phyloP scores from a whole-genome alignment of 2,329 filamentous ascomycete species.

The Coniochaeta hoffmannii region DNA sequence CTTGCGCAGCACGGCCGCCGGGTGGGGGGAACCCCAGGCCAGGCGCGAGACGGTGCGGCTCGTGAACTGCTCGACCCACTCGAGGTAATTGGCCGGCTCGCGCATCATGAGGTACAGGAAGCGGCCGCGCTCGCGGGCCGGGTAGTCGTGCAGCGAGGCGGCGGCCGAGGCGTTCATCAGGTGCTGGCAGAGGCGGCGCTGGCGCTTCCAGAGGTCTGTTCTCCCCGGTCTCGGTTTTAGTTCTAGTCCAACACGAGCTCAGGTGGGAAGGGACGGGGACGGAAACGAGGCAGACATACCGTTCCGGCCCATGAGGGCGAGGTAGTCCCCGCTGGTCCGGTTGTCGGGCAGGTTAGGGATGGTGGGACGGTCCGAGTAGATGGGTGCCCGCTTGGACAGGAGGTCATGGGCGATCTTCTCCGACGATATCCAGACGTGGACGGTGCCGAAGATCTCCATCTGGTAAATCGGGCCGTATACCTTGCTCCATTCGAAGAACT shows the following conservation, averaged over 20 bases:
- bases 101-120: conserved; percentile 33
- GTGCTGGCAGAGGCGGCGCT: conserved; percentile 35
- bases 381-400: conserved; percentile 29
- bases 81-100: conserved; percentile 32
- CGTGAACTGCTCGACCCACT: conserved; percentile 40
- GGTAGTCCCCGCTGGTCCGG: conserved; percentile 37
- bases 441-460: conserved; percentile 35
- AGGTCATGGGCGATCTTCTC: conserved; percentile 37
- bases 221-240: too few relatives aligned
- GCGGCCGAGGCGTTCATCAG: conserved; percentile 31
- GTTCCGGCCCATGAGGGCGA: conserved; percentile 35
- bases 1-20: conserved; percentile 29
- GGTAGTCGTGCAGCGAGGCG: conserved; percentile 32
- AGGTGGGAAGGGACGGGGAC: too few relatives aligned
- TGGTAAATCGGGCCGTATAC: conserved; percentile 39
- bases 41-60: conserved; percentile 36
- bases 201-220: conserved; percentile 39
- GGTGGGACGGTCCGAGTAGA: conserved; percentile 39
- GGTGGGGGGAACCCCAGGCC: conserved; percentile 35
- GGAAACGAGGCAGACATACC: conserved; percentile 17
- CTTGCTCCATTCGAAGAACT: conserved; percentile 40
- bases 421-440: conserved; percentile 40
- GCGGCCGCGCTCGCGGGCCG: conserved; percentile 35
- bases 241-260: too few relatives aligned
- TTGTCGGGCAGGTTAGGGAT: conserved; percentile 41